These are phyloP conservation scores for Basidiobolus meristosporus DNA, from an alignment of 371 early-diverging fungal genomes.

Conservation along the genomic window DNA sequence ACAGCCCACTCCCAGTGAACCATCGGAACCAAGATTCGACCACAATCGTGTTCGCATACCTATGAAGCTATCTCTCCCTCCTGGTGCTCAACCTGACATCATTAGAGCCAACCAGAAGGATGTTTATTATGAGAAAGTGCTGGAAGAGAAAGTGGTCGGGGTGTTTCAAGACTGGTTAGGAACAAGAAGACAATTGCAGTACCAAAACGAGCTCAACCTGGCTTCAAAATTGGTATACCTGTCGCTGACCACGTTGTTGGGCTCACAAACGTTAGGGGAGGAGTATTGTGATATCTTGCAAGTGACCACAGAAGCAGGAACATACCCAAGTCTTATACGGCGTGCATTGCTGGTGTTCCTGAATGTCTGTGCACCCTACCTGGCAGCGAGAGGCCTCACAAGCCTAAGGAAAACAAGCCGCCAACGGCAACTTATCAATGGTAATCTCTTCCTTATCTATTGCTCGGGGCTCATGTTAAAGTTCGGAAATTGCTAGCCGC, in stretches of 20 bases:
- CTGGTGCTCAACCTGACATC: no score
- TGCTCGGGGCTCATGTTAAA: not conserved
- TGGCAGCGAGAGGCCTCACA: not conserved
- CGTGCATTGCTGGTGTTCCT: not conserved
- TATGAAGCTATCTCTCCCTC: no score
- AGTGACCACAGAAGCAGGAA: constrained; percentile 5
- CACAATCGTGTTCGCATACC: no score
- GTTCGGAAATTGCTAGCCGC: no score
- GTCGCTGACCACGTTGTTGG: constrained; percentile 45
- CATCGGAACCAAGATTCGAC: no score
- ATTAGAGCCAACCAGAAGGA: constrained; percentile 78
- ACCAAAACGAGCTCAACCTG: constrained; percentile 40
- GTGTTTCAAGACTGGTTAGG: constrained; percentile 43
- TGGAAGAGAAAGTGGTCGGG: constrained; percentile 37
- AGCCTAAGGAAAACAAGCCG: constrained; percentile 5
- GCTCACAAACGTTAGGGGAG: constrained; percentile 77
- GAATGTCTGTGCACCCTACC: not conserved
- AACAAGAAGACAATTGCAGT: constrained; percentile 25
- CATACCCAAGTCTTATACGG: not conserved
- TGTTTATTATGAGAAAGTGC: constrained; percentile 40
- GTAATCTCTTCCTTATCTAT: not conserved
- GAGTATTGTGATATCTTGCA: constrained; percentile 83
- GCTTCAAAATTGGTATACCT: constrained; percentile 47
- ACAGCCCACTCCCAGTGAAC: no score
- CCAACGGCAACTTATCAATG: constrained; percentile 1